Conservation (phyloP, 2,329 filamentous ascomycete species). For the Tolypocladium sp. region DNA sequence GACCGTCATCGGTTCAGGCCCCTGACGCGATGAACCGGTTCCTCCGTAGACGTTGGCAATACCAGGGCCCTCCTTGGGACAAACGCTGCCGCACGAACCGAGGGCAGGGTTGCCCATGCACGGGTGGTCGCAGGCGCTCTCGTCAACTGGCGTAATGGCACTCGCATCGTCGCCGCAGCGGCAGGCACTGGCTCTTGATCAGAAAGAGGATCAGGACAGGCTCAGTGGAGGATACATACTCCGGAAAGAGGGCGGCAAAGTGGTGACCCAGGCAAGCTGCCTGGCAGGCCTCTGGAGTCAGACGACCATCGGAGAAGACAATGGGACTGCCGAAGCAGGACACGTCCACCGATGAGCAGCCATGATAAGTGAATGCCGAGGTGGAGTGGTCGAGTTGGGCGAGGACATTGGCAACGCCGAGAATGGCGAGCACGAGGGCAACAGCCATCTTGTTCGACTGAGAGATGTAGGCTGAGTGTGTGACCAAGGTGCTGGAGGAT, state of each 20-base stretch:
- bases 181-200: constrained; percentile 17
- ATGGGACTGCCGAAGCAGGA: constrained; percentile 15
- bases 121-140: constrained; percentile 19
- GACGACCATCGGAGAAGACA: constrained; percentile 9
- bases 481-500: not conserved
- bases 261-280: constrained; percentile 16
- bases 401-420: constrained; percentile 12
- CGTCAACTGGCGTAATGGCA: constrained; percentile 16
- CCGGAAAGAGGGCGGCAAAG: constrained; percentile 20
- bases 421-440: constrained; percentile 11
- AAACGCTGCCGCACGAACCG: constrained; percentile 24
- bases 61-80: constrained; percentile 12
- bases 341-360: constrained; percentile 17
- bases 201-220: not conserved
- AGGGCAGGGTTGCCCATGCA: constrained; percentile 18
- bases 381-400: constrained; percentile 10
- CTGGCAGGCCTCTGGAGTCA: constrained; percentile 18
- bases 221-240: constrained; percentile 11
- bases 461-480: constrained; percentile 3
- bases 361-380: constrained; percentile 14
- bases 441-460: constrained; percentile 11
- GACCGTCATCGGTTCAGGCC: not conserved
- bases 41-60: constrained; percentile 23
- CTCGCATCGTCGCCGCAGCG: constrained; percentile 23
- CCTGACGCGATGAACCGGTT: constrained; percentile 1